Conservation (phyloP, 2,329 filamentous ascomycete species). For the Hypoxylon sp. region DNA sequence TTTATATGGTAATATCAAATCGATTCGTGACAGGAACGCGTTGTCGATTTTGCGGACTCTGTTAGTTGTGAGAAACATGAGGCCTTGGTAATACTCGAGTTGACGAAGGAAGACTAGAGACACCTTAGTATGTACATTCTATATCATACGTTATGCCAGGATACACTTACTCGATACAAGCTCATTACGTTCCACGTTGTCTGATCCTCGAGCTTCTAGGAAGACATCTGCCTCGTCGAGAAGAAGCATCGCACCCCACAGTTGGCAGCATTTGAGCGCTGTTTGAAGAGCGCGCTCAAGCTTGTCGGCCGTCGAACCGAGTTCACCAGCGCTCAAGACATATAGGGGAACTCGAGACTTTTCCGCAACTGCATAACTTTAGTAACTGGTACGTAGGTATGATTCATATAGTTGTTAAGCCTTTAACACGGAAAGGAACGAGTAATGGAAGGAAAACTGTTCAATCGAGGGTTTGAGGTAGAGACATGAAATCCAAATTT, state of each 20-base stretch:
- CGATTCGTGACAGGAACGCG: conserved; percentile 14
- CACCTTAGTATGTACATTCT: neutral
- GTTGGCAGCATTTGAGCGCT: conserved; percentile 2
- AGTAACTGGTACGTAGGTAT: neutral
- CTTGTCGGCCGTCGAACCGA: neutral
- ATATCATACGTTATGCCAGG: neutral
- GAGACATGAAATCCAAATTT: neutral
- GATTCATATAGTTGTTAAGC: too few relatives aligned
- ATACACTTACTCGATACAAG: conserved; percentile 17
- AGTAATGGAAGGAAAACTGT: too few relatives aligned
- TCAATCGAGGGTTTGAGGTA: too few relatives aligned
- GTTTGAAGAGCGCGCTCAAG: conserved; percentile 1
- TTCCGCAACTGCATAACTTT: conserved; percentile 10
- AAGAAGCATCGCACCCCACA: conserved; percentile 6
- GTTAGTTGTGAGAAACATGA: conserved; percentile 23
- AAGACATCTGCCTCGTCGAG: neutral
- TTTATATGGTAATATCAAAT: conserved; percentile 10
- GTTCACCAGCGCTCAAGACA: conserved; percentile 15
- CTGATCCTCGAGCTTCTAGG: neutral
- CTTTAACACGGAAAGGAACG: too few relatives aligned
- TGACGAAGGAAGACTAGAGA: conserved; percentile 17
- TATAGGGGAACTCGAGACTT: conserved; percentile 10
- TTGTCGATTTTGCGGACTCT: conserved; percentile 3
- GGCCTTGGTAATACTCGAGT: conserved; percentile 23
- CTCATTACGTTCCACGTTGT: conserved; percentile 16